Evolutionary conservation across 2,329 filamentous ascomycete species (phyloP), one percentile per base, ranked within the genome.

Genomic region (Aspergillus clavatus): DNA sequence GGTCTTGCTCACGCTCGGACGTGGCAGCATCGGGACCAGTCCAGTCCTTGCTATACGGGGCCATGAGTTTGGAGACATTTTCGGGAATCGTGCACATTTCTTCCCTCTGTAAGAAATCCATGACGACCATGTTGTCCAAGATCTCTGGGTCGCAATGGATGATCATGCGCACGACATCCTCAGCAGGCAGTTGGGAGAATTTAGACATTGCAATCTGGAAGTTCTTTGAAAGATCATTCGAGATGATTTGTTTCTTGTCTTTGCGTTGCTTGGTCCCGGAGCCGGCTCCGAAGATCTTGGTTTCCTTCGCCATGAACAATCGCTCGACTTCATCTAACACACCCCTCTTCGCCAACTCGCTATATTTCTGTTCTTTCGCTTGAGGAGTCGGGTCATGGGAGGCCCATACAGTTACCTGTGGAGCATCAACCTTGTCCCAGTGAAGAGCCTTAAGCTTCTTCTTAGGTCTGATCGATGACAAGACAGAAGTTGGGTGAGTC

Each of bases 371-470:
- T 71, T 98, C 93, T 62, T 90, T 88, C 50, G 86, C 87, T 64
- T 94, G 84, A 4, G 83, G 81, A n/a, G 88, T 94, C 4, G 88
- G 86, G 23, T 87, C 81, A 66, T 95, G 89, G 6, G 82, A 79
- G 26, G 89, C 90, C 91, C 91, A 97, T 58, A 96, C 87, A 43
- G 91, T 96, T 40, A 89, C 86, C 65, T 93, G 83, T 18, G 89
- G 87, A 42, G 87, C 81, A 69, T 98, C 93, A 43, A 98, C 89
- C 75, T 97, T 97, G 72, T 98, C 93, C 91, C 93, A 97, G 73
- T 98, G 93, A 56, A 98, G 78, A 47, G 91, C 91, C 81, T 98
- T 98, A 69, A 98, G 88, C 77, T 97, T 98, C 82, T 95, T 97
- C 80, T 96, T 97, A 18, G 93, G 89, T 57, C 91, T 78, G 42